Conservation (phyloP, 441 rosid genomes). For the Manihot esculenta region DNA sequence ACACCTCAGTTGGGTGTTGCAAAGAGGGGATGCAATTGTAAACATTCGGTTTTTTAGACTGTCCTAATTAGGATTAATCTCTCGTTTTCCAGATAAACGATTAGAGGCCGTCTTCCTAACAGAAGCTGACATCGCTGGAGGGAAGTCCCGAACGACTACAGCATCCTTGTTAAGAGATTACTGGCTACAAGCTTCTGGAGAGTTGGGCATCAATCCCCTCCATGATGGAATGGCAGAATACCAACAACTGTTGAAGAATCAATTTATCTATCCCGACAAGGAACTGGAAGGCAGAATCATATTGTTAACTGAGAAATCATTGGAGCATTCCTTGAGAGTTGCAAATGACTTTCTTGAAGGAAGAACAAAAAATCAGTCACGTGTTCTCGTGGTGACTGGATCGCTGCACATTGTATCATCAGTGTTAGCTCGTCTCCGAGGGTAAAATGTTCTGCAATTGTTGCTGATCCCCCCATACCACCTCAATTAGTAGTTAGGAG, state of each 20-base stretch:
- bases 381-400: conserved; percentile 70
- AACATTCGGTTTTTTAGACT: background rate
- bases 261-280: background rate
- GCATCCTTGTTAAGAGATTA: conserved; percentile 50
- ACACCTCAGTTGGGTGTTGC: background rate
- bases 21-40: background rate
- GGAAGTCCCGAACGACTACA: conserved; percentile 55
- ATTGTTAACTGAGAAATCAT: conserved; percentile 38
- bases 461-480: background rate
- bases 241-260: conserved; percentile 23
- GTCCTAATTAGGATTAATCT: conserved; percentile 16
- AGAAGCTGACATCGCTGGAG: conserved; percentile 78
- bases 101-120: conserved; percentile 64
- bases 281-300: conserved; percentile 30
- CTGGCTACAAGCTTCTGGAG: conserved; percentile 66
- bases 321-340: conserved; percentile 34
- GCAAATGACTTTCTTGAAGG: conserved; percentile 48
- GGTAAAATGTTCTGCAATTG: background rate
- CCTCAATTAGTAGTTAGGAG: too few species aligned
- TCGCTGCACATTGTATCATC: conserved; percentile 73
- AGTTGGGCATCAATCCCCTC: conserved; percentile 38
- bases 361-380: conserved; percentile 30
- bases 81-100: conserved; percentile 39
- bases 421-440: conserved; percentile 28
- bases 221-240: conserved; percentile 32